Evolutionary conservation across 805 yeast genomes (phyloP).

Genomic region (Metschnikowia henanensis): DNA sequence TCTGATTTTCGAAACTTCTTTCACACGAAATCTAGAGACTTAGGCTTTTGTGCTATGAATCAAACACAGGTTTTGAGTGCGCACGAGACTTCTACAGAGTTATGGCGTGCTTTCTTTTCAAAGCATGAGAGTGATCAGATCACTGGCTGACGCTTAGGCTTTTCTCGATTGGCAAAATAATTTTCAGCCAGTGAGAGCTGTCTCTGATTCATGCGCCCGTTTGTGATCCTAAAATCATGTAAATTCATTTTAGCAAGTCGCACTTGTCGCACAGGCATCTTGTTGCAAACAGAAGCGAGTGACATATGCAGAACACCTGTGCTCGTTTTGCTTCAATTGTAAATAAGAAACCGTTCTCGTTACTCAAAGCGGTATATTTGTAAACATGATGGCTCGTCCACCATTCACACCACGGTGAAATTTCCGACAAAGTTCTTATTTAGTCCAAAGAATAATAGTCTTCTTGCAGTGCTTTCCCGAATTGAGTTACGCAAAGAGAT

Average conservation of each 20-base stretch:
- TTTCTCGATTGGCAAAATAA: no score
- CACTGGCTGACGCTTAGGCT: no score
- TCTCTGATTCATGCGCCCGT: no score
- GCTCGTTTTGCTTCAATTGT: conserved; percentile 19
- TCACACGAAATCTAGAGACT: no score
- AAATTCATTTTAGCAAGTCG: background rate
- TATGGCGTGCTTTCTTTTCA: no score
- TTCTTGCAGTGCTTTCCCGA: conserved; percentile 4
- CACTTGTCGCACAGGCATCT: background rate
- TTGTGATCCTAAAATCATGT: no score
- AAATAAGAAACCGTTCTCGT: conserved; percentile 16
- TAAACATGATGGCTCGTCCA: conserved; percentile 16
- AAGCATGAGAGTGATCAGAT: no score
- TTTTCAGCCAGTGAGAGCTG: no score
- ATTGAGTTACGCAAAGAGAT: conserved; percentile 6
- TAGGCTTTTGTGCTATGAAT: no score
- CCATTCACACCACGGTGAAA: conserved; percentile 7
- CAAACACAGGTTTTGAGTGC: no score
- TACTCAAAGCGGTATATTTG: conserved; percentile 19
- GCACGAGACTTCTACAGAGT: no score
- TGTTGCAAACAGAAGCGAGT: background rate
- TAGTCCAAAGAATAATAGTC: conserved; percentile 20
- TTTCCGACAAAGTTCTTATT: conserved; percentile 12
- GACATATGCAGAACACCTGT: conserved; percentile 4
- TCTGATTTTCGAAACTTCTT: no score